Conservation (phyloP, 352 stramenopile species). For the Globisporangium recalcitrans region DNA sequence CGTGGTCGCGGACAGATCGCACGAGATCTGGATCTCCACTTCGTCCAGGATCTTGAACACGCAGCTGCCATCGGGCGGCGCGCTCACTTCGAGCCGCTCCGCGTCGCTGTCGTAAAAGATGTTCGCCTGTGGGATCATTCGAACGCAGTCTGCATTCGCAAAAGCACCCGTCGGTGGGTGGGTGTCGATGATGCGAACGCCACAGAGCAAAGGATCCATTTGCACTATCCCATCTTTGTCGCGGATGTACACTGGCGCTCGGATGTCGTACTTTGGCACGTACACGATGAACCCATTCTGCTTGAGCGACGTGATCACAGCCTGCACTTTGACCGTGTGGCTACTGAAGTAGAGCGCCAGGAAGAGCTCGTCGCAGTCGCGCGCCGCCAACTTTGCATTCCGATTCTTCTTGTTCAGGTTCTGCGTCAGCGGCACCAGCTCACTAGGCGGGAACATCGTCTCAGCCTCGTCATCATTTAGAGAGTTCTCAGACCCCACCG, state of each 20-base stretch:
- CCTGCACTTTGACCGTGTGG: constrained; percentile 73
- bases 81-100: constrained; percentile 28
- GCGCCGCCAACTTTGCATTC: constrained; percentile 84
- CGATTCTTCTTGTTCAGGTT: constrained; percentile 90
- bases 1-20: constrained; percentile 60
- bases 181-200: constrained; percentile 63
- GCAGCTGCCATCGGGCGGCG: constrained; percentile 23
- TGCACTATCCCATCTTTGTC: constrained; percentile 86
- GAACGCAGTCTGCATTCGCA: constrained; percentile 49
- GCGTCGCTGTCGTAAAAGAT: constrained; percentile 25
- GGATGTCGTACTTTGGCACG: constrained; percentile 89
- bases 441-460: constrained; percentile 38
- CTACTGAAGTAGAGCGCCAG: constrained; percentile 91
- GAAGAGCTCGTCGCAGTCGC: constrained; percentile 89
- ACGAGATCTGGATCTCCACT: constrained; percentile 76
- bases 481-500: neutral
- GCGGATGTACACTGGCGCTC: constrained; percentile 87
- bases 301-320: constrained; percentile 87
- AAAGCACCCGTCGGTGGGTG: constrained; percentile 56
- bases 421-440: constrained; percentile 75
- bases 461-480: constrained; percentile 14
- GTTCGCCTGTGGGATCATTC: constrained; percentile 50
- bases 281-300: constrained; percentile 93
- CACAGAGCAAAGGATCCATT: constrained; percentile 67
- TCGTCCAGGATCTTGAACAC: constrained; percentile 70